phyloP scores from a whole-genome alignment of 2,329 filamentous ascomycete genomes.

The Cladosporium sp. region DNA sequence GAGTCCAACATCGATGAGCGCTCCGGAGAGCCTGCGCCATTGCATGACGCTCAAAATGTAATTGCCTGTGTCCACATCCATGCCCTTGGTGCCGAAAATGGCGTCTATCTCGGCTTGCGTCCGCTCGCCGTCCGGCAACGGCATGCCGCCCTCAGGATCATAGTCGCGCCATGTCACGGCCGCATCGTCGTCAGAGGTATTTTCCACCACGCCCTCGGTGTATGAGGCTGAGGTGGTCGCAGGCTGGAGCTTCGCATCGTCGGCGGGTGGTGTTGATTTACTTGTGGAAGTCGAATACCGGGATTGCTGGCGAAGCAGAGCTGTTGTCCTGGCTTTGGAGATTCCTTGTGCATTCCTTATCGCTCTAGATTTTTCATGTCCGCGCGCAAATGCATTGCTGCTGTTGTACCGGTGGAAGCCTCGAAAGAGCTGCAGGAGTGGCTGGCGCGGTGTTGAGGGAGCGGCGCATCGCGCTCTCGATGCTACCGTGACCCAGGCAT shows the following conservation, averaged over 20 bases:
- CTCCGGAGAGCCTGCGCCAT: conserved; percentile 39
- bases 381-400: conserved; percentile 16
- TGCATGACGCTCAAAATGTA: conserved; percentile 40
- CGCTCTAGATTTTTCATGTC: conserved; percentile 7
- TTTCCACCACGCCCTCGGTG: conserved; percentile 28
- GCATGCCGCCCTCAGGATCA: conserved; percentile 39
- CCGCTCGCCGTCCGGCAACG: conserved; percentile 35
- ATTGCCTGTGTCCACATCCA: conserved; percentile 37
- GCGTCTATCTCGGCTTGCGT: conserved; percentile 30
- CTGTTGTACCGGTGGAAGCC: conserved; percentile 29
- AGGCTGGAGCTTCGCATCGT: conserved; percentile 27
- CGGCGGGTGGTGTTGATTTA: background rate
- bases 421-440: conserved; percentile 33
- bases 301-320: conserved; percentile 6
- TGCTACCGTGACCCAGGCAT: conserved; percentile 37
- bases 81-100: conserved; percentile 34
- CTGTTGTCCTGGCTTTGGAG: background rate
- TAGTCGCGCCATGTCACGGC: conserved; percentile 41
- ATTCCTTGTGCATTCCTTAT: background rate
- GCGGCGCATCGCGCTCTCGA: conserved; percentile 27
- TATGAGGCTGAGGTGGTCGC: conserved; percentile 30
- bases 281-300: background rate
- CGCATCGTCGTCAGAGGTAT: conserved; percentile 15
- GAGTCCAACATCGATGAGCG: conserved; percentile 39
- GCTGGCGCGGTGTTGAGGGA: conserved; percentile 24